Evolutionary conservation across 768 basidiomycete species (phyloP), one percentile per base, ranked within the genome.

Genomic region (Amanita muscaria): DNA sequence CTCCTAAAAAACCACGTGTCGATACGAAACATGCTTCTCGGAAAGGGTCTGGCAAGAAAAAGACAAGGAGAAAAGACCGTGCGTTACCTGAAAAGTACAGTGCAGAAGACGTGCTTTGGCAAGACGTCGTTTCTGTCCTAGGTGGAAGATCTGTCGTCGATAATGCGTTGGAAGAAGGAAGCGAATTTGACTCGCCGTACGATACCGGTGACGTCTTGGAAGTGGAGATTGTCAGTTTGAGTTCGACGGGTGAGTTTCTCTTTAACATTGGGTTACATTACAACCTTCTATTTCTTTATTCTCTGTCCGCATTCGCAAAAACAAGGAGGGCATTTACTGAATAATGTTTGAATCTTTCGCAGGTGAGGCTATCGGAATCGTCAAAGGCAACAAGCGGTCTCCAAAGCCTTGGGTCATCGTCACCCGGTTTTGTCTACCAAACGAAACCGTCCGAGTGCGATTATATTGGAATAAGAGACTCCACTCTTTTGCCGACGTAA

Each of bases 391-490:
- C 61, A 5, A 59, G 63, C 43, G 14, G 12, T 6, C 27, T 12
- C 27, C 7, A 29, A 70, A 70, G 0, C 73, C 80, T 18, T 97
- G 94, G 89, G 83, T 83, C 1, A 67, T 97, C 27, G 69, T 88
- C 25, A 76, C 85, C 0, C 94, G 94, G 0, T 88, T 92, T 51
- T 75, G 81, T 1, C 72, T 98, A 7, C 89, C 91, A 0, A 83
- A 83, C 7, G 94, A 99, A 60, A 76, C 64, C 15, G 75, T 94
- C 30, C 74, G 76, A 23, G 84, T 77, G 2, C 72, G 76, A 42
- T 71, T 97, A 1, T 86, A 83, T 58, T 76, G 80, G 36, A 74
- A 82, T 51, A 73, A 74, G 10, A 75, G 79, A 24, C 64, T 88
- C 50, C 75, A 87, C 58, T 89, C 88, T 4, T 70, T 77, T 45